These are phyloP conservation scores for Ogataea pilisensis DNA, from an alignment of 805 yeast genomes.

Conservation along the genomic window DNA sequence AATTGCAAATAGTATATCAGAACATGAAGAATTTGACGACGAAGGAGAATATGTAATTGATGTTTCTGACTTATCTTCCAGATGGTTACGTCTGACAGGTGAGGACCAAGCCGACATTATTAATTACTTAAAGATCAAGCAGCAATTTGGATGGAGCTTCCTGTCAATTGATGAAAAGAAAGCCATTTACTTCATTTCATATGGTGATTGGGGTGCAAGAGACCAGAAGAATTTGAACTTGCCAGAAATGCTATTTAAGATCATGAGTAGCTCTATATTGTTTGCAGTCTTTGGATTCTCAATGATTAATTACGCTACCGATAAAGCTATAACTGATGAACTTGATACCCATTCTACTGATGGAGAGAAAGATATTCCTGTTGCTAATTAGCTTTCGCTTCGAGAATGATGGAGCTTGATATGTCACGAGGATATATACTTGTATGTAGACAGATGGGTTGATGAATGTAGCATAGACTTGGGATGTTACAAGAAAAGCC, in stretches of 20 bases:
- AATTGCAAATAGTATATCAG: neutral
- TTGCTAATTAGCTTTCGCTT: no score
- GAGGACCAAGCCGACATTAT: conserved; percentile 35
- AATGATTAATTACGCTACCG: conserved; percentile 29
- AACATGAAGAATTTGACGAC: conserved; percentile 8
- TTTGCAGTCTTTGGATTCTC: conserved; percentile 34
- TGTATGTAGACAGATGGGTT: no score
- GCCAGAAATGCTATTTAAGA: conserved; percentile 31
- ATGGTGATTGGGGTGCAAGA: conserved; percentile 65
- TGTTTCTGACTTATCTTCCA: conserved; percentile 25
- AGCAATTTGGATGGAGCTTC: conserved; percentile 34
- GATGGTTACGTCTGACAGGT: conserved; percentile 32
- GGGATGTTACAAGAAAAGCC: no score
- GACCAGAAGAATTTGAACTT: conserved; percentile 24
- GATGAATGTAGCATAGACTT: no score
- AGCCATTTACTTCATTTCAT: conserved; percentile 55
- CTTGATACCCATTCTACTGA: no score
- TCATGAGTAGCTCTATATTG: conserved; percentile 30
- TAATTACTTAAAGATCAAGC: conserved; percentile 33
- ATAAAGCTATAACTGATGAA: conserved; percentile 20
- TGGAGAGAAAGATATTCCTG: no score
- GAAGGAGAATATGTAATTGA: conserved; percentile 30
- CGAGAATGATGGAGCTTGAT: no score
- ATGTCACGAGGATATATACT: no score
- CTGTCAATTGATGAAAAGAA: conserved; percentile 49